Conservation (phyloP, 2,329 filamentous ascomycete genomes). For the Fusarium verticillioides region DNA sequence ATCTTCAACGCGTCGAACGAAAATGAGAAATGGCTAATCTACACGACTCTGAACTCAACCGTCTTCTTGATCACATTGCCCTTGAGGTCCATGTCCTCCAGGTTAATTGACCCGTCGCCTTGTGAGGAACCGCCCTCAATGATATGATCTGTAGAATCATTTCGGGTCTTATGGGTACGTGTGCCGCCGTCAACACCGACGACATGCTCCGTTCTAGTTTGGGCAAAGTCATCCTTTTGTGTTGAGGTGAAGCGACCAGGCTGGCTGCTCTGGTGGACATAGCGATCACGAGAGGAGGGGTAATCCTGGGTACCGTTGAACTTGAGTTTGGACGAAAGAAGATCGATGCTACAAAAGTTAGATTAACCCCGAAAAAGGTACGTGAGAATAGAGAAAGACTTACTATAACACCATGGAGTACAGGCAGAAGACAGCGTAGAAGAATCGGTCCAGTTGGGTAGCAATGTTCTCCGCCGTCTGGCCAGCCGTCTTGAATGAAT, state of each 20-base stretch:
- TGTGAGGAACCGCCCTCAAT: slow-evolving; percentile 23
- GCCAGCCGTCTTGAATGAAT: slow-evolving; percentile 51
- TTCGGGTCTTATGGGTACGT: slow-evolving; percentile 12
- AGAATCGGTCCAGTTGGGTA: slow-evolving; percentile 53
- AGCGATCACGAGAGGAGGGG: slow-evolving; percentile 23
- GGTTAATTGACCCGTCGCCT: slow-evolving; percentile 19
- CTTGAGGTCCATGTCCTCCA: slow-evolving; percentile 35
- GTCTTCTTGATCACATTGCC: slow-evolving; percentile 38
- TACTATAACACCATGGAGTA: slow-evolving; percentile 55
- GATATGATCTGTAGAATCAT: slow-evolving; percentile 32
- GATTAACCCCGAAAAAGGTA: background rate
- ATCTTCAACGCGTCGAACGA: background rate
- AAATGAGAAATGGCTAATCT: background rate
- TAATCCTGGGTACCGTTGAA: slow-evolving; percentile 27
- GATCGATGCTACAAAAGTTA: slow-evolving; percentile 42
- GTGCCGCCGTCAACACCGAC: slow-evolving; percentile 17
- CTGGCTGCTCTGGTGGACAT: slow-evolving; percentile 9
- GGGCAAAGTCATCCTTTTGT: slow-evolving; percentile 21
- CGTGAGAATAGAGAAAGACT: background rate
- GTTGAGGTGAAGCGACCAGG: slow-evolving; percentile 20
- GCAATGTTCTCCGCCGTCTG: slow-evolving; percentile 51
- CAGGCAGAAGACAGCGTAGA: slow-evolving; percentile 53
- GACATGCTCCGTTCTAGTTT: slow-evolving; percentile 15
- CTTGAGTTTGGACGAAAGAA: slow-evolving; percentile 48
- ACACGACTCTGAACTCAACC: slow-evolving; percentile 31